Percentiles rank a stretch among this genome's conserved stretches.
These are phyloP conservation scores for Pleurotus citrinopileatus DNA, from an alignment of 768 basidiomycete species.

Conservation along the genomic window DNA sequence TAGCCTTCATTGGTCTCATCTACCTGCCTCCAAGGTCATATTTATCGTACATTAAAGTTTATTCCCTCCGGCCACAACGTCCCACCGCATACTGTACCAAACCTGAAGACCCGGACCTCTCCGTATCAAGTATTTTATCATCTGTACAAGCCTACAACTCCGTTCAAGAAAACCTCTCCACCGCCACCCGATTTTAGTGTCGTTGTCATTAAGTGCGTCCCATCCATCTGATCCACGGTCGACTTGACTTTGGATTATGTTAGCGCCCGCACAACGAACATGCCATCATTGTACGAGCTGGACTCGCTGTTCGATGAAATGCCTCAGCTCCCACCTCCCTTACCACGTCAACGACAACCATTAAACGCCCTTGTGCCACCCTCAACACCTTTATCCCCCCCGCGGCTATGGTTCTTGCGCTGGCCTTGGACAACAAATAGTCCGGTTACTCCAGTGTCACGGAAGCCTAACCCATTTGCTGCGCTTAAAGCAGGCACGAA, in stretches of 20 bases:
- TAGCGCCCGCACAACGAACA: slow-evolving; percentile 78
- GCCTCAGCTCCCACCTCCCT: slow-evolving; percentile 66
- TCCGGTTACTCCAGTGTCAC: neutral
- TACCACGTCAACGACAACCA: slow-evolving; percentile 39
- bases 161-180: slow-evolving; percentile 76
- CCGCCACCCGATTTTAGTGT: slow-evolving; percentile 83
- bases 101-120: slow-evolving; percentile 27
- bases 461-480: slow-evolving; percentile 68
- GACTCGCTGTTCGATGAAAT: slow-evolving; percentile 66
- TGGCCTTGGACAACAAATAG: neutral
- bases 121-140: slow-evolving; percentile 88
- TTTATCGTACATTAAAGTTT: slow-evolving; percentile 71
- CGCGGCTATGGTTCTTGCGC: neutral
- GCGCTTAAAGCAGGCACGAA: slow-evolving; percentile 85
- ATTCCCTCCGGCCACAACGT: slow-evolving; percentile 62
- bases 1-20: neutral
- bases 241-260: neutral
- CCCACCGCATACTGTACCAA: slow-evolving; percentile 35
- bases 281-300: slow-evolving; percentile 82
- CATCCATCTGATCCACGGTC: neutral
- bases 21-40: slow-evolving; percentile 41
- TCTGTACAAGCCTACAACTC: slow-evolving; percentile 86
- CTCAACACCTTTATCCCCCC: neutral
- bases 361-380: neutral
- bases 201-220: slow-evolving; percentile 78